Conservation (phyloP, 228 moss, liverwort and hornwort genomes). For the Sphagnum magellanicum region DNA sequence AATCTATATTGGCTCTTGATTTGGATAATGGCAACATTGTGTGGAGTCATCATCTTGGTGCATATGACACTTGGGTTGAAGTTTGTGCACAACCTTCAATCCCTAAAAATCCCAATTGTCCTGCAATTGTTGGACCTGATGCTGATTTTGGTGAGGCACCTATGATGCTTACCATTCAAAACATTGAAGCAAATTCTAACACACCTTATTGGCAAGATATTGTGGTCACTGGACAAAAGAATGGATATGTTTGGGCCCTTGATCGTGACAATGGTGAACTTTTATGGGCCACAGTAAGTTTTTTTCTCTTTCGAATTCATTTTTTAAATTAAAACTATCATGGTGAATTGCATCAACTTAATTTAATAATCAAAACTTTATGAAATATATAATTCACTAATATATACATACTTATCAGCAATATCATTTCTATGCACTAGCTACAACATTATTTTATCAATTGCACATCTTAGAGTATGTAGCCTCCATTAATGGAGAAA, state of each 20-base stretch:
- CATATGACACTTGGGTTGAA: slow-evolving; percentile 18
- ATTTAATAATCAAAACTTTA: too few relatives aligned
- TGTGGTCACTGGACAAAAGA: slow-evolving; percentile 12
- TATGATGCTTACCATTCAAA: slow-evolving; percentile 6
- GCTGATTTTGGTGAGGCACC: slow-evolving; percentile 12
- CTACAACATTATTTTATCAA: too few relatives aligned
- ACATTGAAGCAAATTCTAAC: neutral
- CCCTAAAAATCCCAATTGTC: neutral
- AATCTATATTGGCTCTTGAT: slow-evolving; percentile 25
- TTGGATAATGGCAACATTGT: slow-evolving; percentile 16
- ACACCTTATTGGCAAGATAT: slow-evolving; percentile 4
- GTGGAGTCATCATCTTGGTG: slow-evolving; percentile 19
- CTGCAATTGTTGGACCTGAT: slow-evolving; percentile 5
- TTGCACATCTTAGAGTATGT: too few relatives aligned
- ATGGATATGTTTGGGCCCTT: slow-evolving; percentile 6
- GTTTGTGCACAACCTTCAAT: slow-evolving; percentile 2
- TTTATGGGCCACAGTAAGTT: slow-evolving; percentile 12
- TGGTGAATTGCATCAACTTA: too few relatives aligned
- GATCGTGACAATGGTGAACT: slow-evolving; percentile 8
- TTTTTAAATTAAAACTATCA: too few relatives aligned
- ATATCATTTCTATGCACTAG: too few relatives aligned
- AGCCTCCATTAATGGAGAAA: too few relatives aligned
- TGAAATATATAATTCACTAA: neutral
- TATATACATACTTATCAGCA: too few relatives aligned
- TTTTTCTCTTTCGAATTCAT: too few relatives aligned